These are phyloP conservation scores for Ogataea pignaliae DNA, from an alignment of 805 yeast genomes.

Conservation along the genomic window DNA sequence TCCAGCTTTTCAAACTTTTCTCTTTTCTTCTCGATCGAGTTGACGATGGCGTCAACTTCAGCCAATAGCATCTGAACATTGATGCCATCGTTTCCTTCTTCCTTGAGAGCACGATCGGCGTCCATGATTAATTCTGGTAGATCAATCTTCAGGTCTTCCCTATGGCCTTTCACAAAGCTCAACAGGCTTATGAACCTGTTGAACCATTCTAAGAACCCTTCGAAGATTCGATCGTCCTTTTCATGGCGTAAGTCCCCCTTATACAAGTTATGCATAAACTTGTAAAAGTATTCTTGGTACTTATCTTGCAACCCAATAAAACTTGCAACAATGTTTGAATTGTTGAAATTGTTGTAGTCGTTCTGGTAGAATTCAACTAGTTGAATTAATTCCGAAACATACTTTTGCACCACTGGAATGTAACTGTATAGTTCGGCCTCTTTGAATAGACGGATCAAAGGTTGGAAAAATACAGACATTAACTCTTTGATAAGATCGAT, in stretches of 20 bases:
- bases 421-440: conserved; percentile 63
- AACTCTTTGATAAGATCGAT: conserved; percentile 71
- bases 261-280: conserved; percentile 78
- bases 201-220: conserved; percentile 70
- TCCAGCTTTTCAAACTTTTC: conserved; percentile 33
- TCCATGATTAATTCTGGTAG: conserved; percentile 32
- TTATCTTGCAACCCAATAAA: conserved; percentile 62
- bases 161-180: conserved; percentile 50
- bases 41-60: conserved; percentile 39
- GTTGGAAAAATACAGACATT: conserved; percentile 68
- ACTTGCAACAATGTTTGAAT: conserved; percentile 59
- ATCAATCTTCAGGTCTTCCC: conserved; percentile 40
- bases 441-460: conserved; percentile 63
- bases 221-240: conserved; percentile 46
- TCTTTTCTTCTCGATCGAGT: conserved; percentile 34
- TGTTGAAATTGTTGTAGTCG: conserved; percentile 36
- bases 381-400: conserved; percentile 61
- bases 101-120: not conserved
- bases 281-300: conserved; percentile 69
- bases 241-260: conserved; percentile 54
- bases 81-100: conserved; percentile 15
- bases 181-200: conserved; percentile 60
- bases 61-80: conserved; percentile 30
- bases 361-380: conserved; percentile 47
- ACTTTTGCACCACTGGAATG: conserved; percentile 56